These are phyloP conservation scores for Cryptococcus jaspeensis DNA, from an alignment of 1,284 basidiomycete genomes.

Conservation along the genomic window DNA sequence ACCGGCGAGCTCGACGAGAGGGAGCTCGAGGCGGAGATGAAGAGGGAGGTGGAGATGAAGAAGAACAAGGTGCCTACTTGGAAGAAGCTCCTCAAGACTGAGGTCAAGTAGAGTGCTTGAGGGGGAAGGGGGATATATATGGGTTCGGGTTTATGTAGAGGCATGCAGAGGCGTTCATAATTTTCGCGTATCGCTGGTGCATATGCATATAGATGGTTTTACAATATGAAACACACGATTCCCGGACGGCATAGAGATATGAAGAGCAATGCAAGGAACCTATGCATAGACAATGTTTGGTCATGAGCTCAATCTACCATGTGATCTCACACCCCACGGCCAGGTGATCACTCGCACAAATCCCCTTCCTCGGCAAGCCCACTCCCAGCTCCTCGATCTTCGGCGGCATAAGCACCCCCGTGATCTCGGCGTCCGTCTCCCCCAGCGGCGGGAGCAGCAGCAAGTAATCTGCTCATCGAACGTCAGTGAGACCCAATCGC, in stretches of 20 bases:
- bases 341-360: slow-evolving; percentile 85
- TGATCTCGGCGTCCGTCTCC: slow-evolving; percentile 53
- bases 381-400: slow-evolving; percentile 62
- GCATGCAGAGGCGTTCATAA: no score
- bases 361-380: slow-evolving; percentile 74
- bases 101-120: neutral
- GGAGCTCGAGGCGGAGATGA: slow-evolving; percentile 70
- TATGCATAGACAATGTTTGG: no score
- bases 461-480: slow-evolving; percentile 69
- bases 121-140: no score
- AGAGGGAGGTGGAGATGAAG: slow-evolving; percentile 13
- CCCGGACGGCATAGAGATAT: no score
- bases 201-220: no score
- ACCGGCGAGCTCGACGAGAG: slow-evolving; percentile 68
- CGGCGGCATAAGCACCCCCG: slow-evolving; percentile 66
- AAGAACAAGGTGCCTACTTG: slow-evolving; percentile 11
- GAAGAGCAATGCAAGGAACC: no score
- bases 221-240: no score
- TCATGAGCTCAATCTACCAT: neutral
- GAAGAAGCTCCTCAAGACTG: slow-evolving; percentile 11
- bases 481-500: no score
- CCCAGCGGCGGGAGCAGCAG: slow-evolving; percentile 56
- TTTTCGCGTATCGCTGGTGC: no score
- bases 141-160: no score
- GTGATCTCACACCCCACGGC: slow-evolving; percentile 58